Conservation (phyloP, 306 rosid genomes). For the Vachellia collinsii region DNA sequence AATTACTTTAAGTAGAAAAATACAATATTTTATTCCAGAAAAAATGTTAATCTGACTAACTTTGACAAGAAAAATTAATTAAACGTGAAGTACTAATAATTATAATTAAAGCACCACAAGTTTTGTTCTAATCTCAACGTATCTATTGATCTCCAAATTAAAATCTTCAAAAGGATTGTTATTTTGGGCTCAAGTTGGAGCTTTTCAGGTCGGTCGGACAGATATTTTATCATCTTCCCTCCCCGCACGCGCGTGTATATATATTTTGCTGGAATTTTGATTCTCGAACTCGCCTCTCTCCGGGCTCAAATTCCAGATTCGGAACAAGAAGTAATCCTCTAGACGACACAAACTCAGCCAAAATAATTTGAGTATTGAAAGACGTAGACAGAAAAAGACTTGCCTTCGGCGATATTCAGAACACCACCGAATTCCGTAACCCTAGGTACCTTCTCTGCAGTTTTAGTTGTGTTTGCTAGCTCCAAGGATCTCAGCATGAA, state of each 20-base stretch:
- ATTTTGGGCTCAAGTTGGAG: too few species aligned
- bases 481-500: constrained; percentile 45
- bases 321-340: background rate
- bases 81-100: too few species aligned
- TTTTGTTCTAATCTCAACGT: too few species aligned
- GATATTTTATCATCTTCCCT: constrained; percentile 2
- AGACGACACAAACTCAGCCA: background rate
- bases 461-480: background rate
- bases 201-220: background rate
- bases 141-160: too few species aligned
- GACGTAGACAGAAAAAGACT: background rate
- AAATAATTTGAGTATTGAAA: background rate
- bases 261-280: background rate
- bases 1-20: too few species aligned
- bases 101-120: too few species aligned
- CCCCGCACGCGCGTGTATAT: background rate
- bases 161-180: too few species aligned
- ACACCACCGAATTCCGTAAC: constrained; percentile 27
- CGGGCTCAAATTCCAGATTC: background rate
- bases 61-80: too few species aligned
- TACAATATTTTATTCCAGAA: too few species aligned
- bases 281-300: background rate
- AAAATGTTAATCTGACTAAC: too few species aligned
- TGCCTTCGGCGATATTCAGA: background rate
- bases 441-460: constrained; percentile 33